Evolutionary conservation across 2,329 filamentous ascomycete genomes (phyloP).

Genomic region (Emergomyces orientalis): DNA sequence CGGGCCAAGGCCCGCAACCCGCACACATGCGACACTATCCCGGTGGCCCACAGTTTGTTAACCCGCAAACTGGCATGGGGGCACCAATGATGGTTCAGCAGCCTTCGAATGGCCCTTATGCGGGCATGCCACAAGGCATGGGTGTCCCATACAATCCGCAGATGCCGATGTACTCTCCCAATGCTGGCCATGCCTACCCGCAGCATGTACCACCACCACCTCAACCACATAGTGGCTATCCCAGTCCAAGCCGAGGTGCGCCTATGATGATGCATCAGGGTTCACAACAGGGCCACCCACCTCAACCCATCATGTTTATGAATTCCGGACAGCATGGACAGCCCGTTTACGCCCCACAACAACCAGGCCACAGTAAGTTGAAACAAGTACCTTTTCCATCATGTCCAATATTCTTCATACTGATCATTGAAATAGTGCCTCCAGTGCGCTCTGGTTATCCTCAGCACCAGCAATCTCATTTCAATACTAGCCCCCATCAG

Average conservation of each 20-base stretch:
- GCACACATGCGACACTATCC: slow-evolving; percentile 62
- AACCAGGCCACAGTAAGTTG: slow-evolving; percentile 64
- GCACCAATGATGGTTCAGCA: slow-evolving; percentile 77
- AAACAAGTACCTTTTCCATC: slow-evolving; percentile 23
- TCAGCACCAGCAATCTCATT: slow-evolving; percentile 52
- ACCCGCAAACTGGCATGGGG: slow-evolving; percentile 62
- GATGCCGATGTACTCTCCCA: slow-evolving; percentile 75
- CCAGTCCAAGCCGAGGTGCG: slow-evolving; percentile 77
- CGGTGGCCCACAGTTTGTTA: slow-evolving; percentile 62
- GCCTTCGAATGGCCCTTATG: slow-evolving; percentile 57
- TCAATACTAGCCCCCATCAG: slow-evolving; percentile 57
- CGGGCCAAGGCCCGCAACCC: slow-evolving; percentile 62
- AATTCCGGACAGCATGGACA: slow-evolving; percentile 67
- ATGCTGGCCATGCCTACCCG: slow-evolving; percentile 58
- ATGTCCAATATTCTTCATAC: slow-evolving; percentile 13
- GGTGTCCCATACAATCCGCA: slow-evolving; percentile 57
- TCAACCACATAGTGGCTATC: slow-evolving; percentile 61
- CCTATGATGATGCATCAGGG: slow-evolving; percentile 93
- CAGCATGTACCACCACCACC: slow-evolving; percentile 41
- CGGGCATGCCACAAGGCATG: slow-evolving; percentile 63
- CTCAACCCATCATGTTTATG: slow-evolving; percentile 61
- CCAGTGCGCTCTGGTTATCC: slow-evolving; percentile 51
- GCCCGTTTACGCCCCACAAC: slow-evolving; percentile 61
- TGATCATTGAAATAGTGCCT: slow-evolving; percentile 41
- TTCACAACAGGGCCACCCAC: slow-evolving; percentile 76